Evolutionary conservation across 805 yeast species (phyloP).

Genomic region (Yarrowia porcina): DNA sequence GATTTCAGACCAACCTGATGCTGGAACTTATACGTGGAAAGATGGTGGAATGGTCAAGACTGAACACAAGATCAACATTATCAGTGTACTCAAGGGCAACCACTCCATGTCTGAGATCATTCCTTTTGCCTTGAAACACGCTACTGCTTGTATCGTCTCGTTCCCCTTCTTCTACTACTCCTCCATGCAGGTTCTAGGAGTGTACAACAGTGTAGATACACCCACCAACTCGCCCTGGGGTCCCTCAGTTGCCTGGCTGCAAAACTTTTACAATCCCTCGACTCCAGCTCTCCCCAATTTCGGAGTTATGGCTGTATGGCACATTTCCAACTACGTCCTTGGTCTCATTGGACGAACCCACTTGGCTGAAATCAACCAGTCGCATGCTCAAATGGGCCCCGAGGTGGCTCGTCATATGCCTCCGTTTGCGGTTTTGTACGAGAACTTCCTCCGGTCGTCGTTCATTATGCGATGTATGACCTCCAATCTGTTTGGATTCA

Average conservation of each 20-base stretch:
- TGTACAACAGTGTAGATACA: neutral
- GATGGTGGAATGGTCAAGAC: neutral
- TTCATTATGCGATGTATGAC: constrained; percentile 19
- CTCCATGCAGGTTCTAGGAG: constrained; percentile 18
- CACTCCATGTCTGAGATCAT: neutral
- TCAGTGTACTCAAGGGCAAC: neutral
- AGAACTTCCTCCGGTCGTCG: constrained; percentile 8
- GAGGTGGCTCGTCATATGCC: constrained; percentile 2
- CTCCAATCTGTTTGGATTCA: constrained; percentile 1
- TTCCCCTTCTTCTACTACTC: constrained; percentile 25
- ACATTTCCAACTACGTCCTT: constrained; percentile 6
- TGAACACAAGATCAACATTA: neutral
- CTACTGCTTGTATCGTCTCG: neutral
- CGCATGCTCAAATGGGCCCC: neutral
- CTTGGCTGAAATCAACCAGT: constrained; percentile 4
- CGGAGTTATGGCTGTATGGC: constrained; percentile 10
- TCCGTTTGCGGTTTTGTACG: neutral
- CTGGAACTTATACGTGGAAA: neutral
- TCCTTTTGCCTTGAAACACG: neutral
- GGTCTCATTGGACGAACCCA: constrained; percentile 18
- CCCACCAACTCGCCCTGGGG: neutral
- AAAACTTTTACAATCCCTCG: constrained; percentile 4
- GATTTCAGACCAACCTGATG: constrained; percentile 4
- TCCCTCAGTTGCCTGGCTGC: constrained; percentile 3
- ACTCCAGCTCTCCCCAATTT: constrained; percentile 12